Evolutionary conservation across 306 rosid genomes (phyloP).

Genomic region (Carpinus fangiana): DNA sequence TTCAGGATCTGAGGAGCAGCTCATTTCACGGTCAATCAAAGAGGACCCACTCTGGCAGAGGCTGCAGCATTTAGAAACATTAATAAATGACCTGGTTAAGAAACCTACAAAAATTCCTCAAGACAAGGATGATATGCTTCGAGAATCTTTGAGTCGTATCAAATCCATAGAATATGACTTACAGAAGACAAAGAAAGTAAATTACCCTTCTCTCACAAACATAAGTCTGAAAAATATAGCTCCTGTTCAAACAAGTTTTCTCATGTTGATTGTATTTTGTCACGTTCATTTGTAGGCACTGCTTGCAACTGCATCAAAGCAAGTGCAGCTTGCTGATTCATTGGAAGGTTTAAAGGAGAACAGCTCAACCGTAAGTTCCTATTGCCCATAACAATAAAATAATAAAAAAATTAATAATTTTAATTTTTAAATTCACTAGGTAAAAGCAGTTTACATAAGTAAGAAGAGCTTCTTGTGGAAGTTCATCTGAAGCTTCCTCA

Average conservation of each 20-base stretch:
- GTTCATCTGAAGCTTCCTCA: background rate
- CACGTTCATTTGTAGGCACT: slow-evolving; percentile 58
- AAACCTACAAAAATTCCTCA: slow-evolving; percentile 85
- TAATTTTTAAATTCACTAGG: background rate
- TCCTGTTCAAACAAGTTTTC: slow-evolving; percentile 21
- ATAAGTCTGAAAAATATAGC: slow-evolving; percentile 17
- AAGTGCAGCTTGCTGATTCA: slow-evolving; percentile 91
- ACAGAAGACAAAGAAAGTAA: slow-evolving; percentile 89
- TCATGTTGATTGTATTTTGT: slow-evolving; percentile 31
- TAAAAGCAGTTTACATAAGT: background rate
- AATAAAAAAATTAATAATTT: slow-evolving; percentile 4
- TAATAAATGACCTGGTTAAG: slow-evolving; percentile 66
- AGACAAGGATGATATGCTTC: slow-evolving; percentile 88
- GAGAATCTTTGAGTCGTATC: slow-evolving; percentile 86
- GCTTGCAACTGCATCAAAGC: slow-evolving; percentile 85
- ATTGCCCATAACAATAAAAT: slow-evolving; percentile 1
- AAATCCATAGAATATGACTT: slow-evolving; percentile 84
- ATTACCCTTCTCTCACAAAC: slow-evolving; percentile 30
- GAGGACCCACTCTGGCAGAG: slow-evolving; percentile 75
- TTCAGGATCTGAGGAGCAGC: slow-evolving; percentile 51
- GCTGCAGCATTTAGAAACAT: slow-evolving; percentile 74
- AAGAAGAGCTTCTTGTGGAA: slow-evolving; percentile 4
- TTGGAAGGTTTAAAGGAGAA: slow-evolving; percentile 64
- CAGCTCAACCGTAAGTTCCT: slow-evolving; percentile 58
- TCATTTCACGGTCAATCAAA: slow-evolving; percentile 36